Evolutionary conservation across 768 basidiomycete genomes (phyloP), one percentile per base, ranked within the genome.

Genomic region (Mycena albidolilacea): DNA sequence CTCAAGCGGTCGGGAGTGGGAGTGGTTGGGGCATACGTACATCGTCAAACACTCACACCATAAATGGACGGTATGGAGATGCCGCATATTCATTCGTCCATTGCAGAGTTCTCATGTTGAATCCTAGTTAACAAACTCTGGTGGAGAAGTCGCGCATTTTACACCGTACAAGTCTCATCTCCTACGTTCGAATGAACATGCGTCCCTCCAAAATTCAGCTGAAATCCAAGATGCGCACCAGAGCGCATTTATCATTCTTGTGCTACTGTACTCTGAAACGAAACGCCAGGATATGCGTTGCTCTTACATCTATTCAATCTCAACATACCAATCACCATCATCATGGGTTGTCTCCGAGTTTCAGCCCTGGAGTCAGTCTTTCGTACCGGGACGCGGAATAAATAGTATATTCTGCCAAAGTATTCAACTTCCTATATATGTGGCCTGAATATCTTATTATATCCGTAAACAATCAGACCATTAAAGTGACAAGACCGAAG

Each of bases 231-330:
- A 66, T 17, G 39, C 41, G 55, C 65, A 57, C 54, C 41, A 44
- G 21, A 21, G 52, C 10, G 65, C 37, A n/a, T 66, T 66, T 30
- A 38, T 66, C 39, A 66, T 66, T 17, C 65, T 66, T 11, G 65
- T 66, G n/a, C 10, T 66, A 23, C 39, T 66, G 38, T 66, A 44
- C 39, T 66, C 65, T 5, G 65, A 66, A 30, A 66, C 65, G 3
- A 66, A 66, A 21, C 65, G 65, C 7, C 38, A 19, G 10, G 54
- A 66, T 7, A 54, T 66, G 30, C 10, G 54, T 54, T 9, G 30
- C 30, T 8, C 15, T 41, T 35, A 9, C 14, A 48, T 14, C 23
- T 37, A 35, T 21, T 9, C 7, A 35, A 9, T 43, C 10, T 14
- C 2, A 14, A 23, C 23, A 23, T 23, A 23, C 23, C 23, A 23